Base-by-base conservation (phyloP, 306 rosid species). In the Prunus padus region DNA sequence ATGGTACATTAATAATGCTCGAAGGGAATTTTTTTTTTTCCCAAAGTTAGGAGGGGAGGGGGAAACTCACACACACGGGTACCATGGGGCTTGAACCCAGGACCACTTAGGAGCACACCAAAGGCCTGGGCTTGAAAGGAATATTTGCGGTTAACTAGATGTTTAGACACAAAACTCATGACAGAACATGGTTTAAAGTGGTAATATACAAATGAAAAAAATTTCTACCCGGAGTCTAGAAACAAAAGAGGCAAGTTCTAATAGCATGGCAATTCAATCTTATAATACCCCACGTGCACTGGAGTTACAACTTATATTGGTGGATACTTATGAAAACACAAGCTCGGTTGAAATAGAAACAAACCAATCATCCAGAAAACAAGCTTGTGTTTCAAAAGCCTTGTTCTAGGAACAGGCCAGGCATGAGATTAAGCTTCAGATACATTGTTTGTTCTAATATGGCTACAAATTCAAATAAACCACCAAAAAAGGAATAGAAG, bases 391-490 rank as follows among this genome's bases (percentile, higher is more conserved):
- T 69, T 28, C 10, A 50, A 28, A 11, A 47, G 45, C 23, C 0
- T 26, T 69, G 3, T 69, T 20, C 15, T 2, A 49, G 15, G n/a
- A 50, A 28, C 56, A 47, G 60, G 61, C 15, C 74, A 69, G 52
- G 59, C 59, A 69, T 2, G 45, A 50, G 46, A 51, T 69, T 61
- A 50, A 69, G 28, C 46, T 30, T 70, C 74, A 12, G 65, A 23
- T 23, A 26, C 5, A 18, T 8, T 26, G 47, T n/a, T 45, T 30
- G 8, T 8, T 71, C 44, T 37, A 20, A 33, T 18, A 54, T 4
- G 22, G 49, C 31, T 33, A 44, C 65, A 50, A 70, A 52, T 51
- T 57, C 49, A 51, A 44, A 33, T 20, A 55, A 42, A 23, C 40
- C 55, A 56, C 40, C 8, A 15, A 23, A 10, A 56, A 56, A 9